phyloP scores from a whole-genome alignment of 768 basidiomycete species.

The Russula emetica region DNA sequence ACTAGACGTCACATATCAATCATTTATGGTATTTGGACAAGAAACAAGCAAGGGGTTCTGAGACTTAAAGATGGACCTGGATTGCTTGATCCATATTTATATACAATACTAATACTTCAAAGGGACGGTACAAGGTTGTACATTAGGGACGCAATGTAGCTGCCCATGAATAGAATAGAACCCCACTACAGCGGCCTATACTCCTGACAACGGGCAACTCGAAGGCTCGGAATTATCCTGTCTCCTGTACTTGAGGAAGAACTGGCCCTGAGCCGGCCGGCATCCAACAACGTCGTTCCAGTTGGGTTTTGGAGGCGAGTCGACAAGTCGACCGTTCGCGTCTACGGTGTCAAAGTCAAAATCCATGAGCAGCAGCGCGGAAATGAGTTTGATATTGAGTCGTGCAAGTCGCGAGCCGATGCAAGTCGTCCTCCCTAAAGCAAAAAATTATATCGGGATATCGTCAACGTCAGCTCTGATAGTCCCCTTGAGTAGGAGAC shows the following conservation, averaged over 20 bases:
- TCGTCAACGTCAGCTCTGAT: not conserved
- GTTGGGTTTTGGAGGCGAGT: conserved; percentile 55
- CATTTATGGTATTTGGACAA: not conserved
- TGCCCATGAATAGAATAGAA: not conserved
- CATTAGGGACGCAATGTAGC: not conserved
- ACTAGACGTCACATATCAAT: not conserved
- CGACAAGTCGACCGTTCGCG: conserved; percentile 42
- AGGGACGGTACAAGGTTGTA: not conserved
- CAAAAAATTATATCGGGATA: not conserved
- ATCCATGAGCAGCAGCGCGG: conserved; percentile 62
- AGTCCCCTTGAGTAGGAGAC: not conserved
- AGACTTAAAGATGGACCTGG: not conserved
- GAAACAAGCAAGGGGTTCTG: not conserved
- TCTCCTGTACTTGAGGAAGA: conserved; percentile 46
- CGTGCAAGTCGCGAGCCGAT: conserved; percentile 72
- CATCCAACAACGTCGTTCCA: conserved; percentile 77
- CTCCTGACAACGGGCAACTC: not conserved
- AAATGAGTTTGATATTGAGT: conserved; percentile 66
- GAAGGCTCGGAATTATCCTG: conserved; percentile 1
- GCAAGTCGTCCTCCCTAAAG: conserved; percentile 61
- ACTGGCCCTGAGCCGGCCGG: conserved; percentile 53
- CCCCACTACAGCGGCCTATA: conserved; percentile 6
- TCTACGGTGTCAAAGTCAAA: conserved; percentile 60
- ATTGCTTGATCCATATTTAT: not conserved
- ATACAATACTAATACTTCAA: not conserved